Base-by-base conservation (phyloP, 2,329 filamentous ascomycete species). In the Teratosphaeria nubilosa region DNA sequence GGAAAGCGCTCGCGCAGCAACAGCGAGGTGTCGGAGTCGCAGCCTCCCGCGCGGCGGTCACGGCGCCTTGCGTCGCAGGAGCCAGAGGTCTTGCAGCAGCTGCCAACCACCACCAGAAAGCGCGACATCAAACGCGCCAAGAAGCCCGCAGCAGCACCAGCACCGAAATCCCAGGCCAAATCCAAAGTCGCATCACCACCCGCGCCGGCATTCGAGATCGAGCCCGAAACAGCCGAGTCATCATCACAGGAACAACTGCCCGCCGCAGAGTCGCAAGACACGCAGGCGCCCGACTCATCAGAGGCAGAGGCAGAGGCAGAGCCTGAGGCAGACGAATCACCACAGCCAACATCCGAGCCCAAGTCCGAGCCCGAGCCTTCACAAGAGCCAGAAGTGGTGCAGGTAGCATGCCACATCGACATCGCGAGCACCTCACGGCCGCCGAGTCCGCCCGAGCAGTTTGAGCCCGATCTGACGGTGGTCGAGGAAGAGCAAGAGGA, bases 31-130 rank as follows among this genome's bases (percentile, higher is more conserved):
- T 48, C 41, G 5, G 41, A 48, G 41, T 48, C 41, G 41, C 41
- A 48, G 41, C 41, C n/a, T 10, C 41, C 41, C 41, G 41, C 53
- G 30, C 25, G 53, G 22, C 53, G 53, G 14, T 55, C 53, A 20
- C 53, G 53, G 25, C 53, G 53, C 24, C 32, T 55, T 25, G 53
- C 53, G 24, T 34, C 30, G 24, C 53, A 55, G 22, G 53, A 55
- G 53, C 53, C 53, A 27, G 53, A 55, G 53, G 34, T 55, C 30
- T 5, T 30, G 51, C 25, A 34, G 34, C 30, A 55, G 30, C 53
- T 55, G 16, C 51, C 51, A 16, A 30, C 31, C 14, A 30, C 51
- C 25, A 53, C 51, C 25, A 30, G 25, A 30, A 53, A 53, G 31
- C 51, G 51, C 51, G 31, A 53, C 31, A 30, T 34, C 25, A 53